Percentiles rank a stretch among this genome's conserved stretches.
These are phyloP conservation scores for Aegilops longissima DNA, from an alignment of 176 grass and related monocot species.

Conservation along the genomic window DNA sequence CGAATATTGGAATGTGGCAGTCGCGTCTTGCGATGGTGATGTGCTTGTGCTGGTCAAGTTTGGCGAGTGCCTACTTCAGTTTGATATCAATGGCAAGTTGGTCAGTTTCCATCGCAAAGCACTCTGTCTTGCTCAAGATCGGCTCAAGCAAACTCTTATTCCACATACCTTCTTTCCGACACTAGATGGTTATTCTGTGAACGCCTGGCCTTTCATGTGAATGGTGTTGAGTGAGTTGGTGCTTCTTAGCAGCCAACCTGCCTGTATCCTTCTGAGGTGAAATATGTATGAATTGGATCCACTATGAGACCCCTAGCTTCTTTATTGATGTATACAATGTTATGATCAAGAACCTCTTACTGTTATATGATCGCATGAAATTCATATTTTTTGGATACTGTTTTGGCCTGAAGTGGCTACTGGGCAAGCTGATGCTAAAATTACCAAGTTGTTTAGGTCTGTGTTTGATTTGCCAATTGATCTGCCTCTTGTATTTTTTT, in stretches of 20 bases:
- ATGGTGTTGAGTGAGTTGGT: background rate
- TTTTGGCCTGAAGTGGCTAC: background rate
- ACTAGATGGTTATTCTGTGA: background rate
- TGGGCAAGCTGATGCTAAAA: background rate
- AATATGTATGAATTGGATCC: background rate
- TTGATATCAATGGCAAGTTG: background rate
- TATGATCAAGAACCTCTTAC: background rate
- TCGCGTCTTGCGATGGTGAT: background rate
- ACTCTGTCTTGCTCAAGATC: background rate
- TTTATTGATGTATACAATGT: background rate
- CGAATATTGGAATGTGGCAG: background rate
- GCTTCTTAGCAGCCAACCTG: background rate
- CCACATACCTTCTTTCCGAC: background rate
- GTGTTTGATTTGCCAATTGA: background rate
- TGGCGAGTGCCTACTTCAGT: background rate
- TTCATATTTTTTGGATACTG: background rate
- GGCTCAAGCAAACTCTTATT: background rate
- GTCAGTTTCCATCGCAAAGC: background rate
- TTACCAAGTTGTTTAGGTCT: background rate
- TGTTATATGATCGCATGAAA: background rate
- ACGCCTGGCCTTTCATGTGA: background rate
- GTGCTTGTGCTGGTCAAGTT: background rate
- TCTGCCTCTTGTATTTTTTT: background rate
- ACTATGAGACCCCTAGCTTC: background rate
- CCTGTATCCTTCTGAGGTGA: background rate